Evolutionary conservation across 1,139 yeast species (phyloP).

Genomic region (Maudiozyma humilis): DNA sequence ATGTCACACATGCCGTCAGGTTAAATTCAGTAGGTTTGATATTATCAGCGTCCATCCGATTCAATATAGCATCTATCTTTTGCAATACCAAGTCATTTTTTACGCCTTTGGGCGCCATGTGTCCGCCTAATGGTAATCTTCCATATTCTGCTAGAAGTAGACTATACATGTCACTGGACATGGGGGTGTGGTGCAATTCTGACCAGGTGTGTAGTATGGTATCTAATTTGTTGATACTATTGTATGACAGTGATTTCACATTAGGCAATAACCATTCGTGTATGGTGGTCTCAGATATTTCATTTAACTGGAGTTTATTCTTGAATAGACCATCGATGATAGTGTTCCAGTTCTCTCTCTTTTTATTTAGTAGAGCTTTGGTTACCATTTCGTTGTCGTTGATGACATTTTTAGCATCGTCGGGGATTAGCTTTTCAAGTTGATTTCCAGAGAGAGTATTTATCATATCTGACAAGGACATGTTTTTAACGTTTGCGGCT

Average conservation of each 20-base stretch:
- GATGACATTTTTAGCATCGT: constrained; percentile 36
- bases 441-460: constrained; percentile 11
- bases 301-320: constrained; percentile 37
- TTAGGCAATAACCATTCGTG: constrained; percentile 38
- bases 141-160: constrained; percentile 38
- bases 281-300: constrained; percentile 35
- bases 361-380: constrained; percentile 37
- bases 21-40: constrained; percentile 27
- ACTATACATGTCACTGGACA: constrained; percentile 36
- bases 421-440: constrained; percentile 36
- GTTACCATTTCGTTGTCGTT: constrained; percentile 39
- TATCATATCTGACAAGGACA: constrained; percentile 18
- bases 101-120: constrained; percentile 22
- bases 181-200: constrained; percentile 32
- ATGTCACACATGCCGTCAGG: constrained; percentile 35
- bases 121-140: constrained; percentile 5
- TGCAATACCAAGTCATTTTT: constrained; percentile 30
- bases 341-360: constrained; percentile 48
- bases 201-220: constrained; percentile 28
- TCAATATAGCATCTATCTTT: constrained; percentile 30
- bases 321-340: constrained; percentile 41
- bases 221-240: constrained; percentile 35
- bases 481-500: background rate
- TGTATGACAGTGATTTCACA: constrained; percentile 35
- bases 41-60: constrained; percentile 34